Evolutionary conservation across 352 stramenopile genomes (phyloP).

Genomic region (Phytopythium helicoides): DNA sequence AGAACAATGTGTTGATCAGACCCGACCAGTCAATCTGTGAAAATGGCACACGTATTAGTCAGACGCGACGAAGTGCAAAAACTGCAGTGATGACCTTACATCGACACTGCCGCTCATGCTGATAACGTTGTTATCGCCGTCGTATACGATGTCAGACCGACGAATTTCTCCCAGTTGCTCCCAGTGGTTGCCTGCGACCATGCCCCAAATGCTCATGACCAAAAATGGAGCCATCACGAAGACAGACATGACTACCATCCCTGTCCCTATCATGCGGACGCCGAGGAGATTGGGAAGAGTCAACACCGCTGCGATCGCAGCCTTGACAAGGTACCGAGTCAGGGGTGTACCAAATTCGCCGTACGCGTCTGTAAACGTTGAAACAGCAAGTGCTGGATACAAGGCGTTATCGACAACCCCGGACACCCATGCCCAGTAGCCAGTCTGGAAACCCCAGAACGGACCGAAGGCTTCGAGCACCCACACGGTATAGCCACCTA

Average conservation of each 20-base stretch:
- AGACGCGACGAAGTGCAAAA: too few species aligned
- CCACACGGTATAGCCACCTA: constrained; percentile 86
- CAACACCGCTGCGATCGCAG: constrained; percentile 34
- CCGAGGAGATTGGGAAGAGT: constrained; percentile 44
- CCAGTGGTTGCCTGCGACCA: constrained; percentile 27
- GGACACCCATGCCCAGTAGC: constrained; percentile 83
- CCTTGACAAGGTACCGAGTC: constrained; percentile 42
- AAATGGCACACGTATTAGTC: too few species aligned
- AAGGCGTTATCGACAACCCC: constrained; percentile 92
- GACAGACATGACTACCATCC: constrained; percentile 69
- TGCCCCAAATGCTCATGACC: constrained; percentile 47
- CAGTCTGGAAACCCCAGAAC: constrained; percentile 84
- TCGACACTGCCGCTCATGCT: constrained; percentile 31
- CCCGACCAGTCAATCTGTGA: constrained; percentile 67
- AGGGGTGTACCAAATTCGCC: constrained; percentile 20
- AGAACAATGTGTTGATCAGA: constrained; percentile 94
- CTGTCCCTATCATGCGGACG: constrained; percentile 82
- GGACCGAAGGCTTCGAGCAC: constrained; percentile 89
- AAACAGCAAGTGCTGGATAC: constrained; percentile 81
- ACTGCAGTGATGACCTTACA: constrained; percentile 5
- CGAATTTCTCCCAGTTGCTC: constrained; percentile 29
- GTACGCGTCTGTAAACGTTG: constrained; percentile 38
- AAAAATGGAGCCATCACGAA: constrained; percentile 93
- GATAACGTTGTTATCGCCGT: constrained; percentile 29
- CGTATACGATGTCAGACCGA: constrained; percentile 29